Conservation (phyloP, 768 basidiomycete species). For the Rhodotorula taiwanensis region DNA sequence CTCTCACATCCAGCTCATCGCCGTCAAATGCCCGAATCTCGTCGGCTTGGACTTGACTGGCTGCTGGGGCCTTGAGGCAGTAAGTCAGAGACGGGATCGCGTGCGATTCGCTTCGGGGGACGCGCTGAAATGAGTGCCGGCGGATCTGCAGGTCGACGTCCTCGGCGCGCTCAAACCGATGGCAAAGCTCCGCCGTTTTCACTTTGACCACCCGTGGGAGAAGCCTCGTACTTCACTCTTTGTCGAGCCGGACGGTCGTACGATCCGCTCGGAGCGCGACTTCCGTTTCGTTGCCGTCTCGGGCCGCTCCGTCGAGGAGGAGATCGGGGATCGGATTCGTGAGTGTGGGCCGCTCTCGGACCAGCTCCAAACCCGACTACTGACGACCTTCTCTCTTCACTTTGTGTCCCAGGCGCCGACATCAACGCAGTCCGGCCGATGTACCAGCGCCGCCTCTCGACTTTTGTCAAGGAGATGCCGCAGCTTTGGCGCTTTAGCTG, state of each 20-base stretch:
- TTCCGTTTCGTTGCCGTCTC: neutral
- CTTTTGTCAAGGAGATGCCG: neutral
- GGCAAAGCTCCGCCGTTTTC: neutral
- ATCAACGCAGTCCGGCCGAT: neutral
- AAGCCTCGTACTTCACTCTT: neutral
- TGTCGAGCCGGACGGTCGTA: neutral
- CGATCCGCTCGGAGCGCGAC: neutral
- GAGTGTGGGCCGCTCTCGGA: no score
- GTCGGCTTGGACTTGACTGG: neutral
- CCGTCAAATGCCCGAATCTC: neutral
- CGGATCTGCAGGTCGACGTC: neutral
- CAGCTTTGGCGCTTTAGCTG: neutral
- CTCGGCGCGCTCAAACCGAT: neutral
- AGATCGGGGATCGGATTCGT: conserved; percentile 3
- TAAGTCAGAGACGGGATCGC: no score
- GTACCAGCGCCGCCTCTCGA: neutral
- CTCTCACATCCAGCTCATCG: neutral
- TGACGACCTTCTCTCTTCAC: neutral
- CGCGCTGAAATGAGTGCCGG: no score
- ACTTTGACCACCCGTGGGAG: conserved; percentile 10
- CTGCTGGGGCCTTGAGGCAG: neutral
- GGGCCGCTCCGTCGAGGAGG: neutral
- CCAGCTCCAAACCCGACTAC: no score
- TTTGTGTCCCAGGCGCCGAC: neutral
- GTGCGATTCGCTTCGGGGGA: no score